A percentile compares a stretch with the other conserved stretches of the same genome.
These are phyloP conservation scores for Colletotrichum sp. DNA, from an alignment of 2,329 filamentous ascomycete species.

Conservation along the genomic window DNA sequence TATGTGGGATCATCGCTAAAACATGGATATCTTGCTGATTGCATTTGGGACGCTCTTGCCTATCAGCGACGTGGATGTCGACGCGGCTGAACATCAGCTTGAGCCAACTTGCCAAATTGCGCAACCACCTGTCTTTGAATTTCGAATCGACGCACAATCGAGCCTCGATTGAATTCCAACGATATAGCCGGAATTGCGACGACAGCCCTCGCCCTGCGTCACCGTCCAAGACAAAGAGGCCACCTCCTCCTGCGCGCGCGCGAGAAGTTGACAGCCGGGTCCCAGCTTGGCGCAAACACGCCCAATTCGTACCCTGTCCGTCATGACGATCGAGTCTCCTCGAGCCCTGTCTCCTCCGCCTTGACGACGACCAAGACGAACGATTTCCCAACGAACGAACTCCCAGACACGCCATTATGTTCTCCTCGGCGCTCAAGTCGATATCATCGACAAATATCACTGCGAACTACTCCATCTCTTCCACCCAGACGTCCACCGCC, in stretches of 20 bases:
- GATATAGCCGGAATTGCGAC: not conserved
- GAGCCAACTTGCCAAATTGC: not conserved
- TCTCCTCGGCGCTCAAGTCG: conserved; percentile 91
- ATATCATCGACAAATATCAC: conserved; percentile 90
- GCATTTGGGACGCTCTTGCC: conserved; percentile 13
- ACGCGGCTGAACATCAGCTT: conserved; percentile 18
- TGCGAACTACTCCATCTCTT: conserved; percentile 85
- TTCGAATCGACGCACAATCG: not conserved
- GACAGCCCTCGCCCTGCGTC: not conserved
- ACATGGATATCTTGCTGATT: conserved; percentile 11
- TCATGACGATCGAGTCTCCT: conserved; percentile 24
- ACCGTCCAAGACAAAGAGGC: not conserved
- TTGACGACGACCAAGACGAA: conserved; percentile 14
- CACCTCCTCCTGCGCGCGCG: not conserved
- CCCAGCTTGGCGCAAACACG: conserved; percentile 14
- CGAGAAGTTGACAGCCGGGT: not conserved
- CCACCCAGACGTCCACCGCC: conserved; percentile 76
- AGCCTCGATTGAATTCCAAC: not conserved
- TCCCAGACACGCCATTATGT: conserved; percentile 58
- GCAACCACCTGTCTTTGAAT: not conserved
- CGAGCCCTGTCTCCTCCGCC: conserved; percentile 12
- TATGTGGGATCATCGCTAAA: conserved; percentile 14
- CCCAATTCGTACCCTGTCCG: conserved; percentile 1
- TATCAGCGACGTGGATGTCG: conserved; percentile 17
- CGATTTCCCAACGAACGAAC: not conserved